phyloP scores from a whole-genome alignment of 371 early-diverging fungal genomes.

The Rhizopus sp. region DNA sequence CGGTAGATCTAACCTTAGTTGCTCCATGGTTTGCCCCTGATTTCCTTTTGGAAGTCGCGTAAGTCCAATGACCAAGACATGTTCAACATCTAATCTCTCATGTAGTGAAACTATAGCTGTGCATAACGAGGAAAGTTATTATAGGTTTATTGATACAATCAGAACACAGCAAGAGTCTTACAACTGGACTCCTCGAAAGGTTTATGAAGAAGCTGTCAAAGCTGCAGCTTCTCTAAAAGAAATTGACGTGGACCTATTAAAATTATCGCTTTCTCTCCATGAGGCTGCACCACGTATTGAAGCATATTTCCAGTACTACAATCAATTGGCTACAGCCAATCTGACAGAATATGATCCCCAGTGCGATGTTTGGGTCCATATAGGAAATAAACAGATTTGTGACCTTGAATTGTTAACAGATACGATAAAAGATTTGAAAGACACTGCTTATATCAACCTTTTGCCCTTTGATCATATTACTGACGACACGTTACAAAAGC shows the following conservation, averaged over 20 bases:
- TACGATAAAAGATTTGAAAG: constrained; percentile 21
- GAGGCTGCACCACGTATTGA: constrained; percentile 77
- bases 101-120: constrained; percentile 64
- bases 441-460: constrained; percentile 29
- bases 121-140: constrained; percentile 64
- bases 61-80: constrained; percentile 20
- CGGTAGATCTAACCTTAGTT: constrained; percentile 55
- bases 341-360: constrained; percentile 42
- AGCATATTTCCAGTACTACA: constrained; percentile 80
- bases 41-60: constrained; percentile 65
- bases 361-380: constrained; percentile 76
- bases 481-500: constrained; percentile 2
- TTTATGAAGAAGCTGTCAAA: constrained; percentile 36
- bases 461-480: constrained; percentile 46
- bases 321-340: constrained; percentile 55
- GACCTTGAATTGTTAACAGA: constrained; percentile 34
- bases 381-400: constrained; percentile 65
- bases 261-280: constrained; percentile 68
- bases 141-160: constrained; percentile 55
- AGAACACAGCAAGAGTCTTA: constrained; percentile 18
- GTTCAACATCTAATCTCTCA: neutral
- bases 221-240: constrained; percentile 10
- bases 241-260: constrained; percentile 41
- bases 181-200: constrained; percentile 37
- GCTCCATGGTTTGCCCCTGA: constrained; percentile 64